Base-by-base conservation (phyloP, 345 rosid species). In the Acer yangbiense region DNA sequence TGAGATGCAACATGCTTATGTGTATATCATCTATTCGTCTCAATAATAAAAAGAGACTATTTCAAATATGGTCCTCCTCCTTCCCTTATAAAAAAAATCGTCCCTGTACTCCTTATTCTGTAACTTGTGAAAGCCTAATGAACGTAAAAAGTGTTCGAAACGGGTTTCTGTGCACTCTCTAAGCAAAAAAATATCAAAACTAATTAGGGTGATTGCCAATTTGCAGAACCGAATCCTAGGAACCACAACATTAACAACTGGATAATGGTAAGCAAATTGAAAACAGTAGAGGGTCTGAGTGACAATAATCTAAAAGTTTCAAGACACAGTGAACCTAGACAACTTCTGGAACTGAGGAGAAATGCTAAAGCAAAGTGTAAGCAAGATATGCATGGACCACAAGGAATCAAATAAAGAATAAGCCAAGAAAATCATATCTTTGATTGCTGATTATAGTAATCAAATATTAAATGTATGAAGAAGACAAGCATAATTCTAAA, bases 401-500 rank as follows among this genome's bases (percentile, higher is more conserved):
- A 35, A 9, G 35, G 72, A 68, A 68, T 76, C 41, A 21, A 57
- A 57, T 68, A 57, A 39, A 41, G 16, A 35, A 73, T 41, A 41
- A 62, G 39, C 39, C 58, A 25, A 73, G 9, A 1, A 23, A 43
- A 73, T 61, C 64, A 32, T 17, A 43, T 61, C 58, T 52, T 23
- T 29, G 46, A n/a, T 74, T 64, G 29, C 25, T 41, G 29, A 79
- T 20, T 20, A 27, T 21, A 14, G 63, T 44, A 60, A 25, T 41
- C 27, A n/a, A 46, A 6, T n/a, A 72, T 12, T 43, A 68, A 58
- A 68, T 58, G 46, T 13, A 54, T 43, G 68, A 70, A 44, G 44
- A 20, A 68, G 14, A 58, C 18, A 21, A 4, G 41, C 54, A 65
- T 76, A 72, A 76, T 55, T 55, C 72, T 55, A 35, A 74, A 79